A percentile compares a stretch with the other conserved stretches of the same genome.
phyloP scores from a whole-genome alignment of 2,329 filamentous ascomycete genomes.

The Phaeosphaeria sp. region DNA sequence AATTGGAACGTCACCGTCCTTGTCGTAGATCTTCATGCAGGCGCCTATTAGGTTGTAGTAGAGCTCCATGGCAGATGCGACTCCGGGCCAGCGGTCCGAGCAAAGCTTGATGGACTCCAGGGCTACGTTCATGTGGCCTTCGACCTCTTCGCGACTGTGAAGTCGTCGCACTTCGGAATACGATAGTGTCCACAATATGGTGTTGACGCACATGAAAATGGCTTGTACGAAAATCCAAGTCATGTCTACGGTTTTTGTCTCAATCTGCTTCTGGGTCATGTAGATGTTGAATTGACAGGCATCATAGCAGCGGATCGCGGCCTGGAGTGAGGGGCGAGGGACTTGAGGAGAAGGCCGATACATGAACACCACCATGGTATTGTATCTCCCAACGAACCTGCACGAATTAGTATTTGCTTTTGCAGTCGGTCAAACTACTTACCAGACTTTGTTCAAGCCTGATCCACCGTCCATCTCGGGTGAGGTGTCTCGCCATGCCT shows the following conservation, averaged over 20 bases:
- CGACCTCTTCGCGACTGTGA: slow-evolving; percentile 76
- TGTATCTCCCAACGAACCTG: slow-evolving; percentile 72
- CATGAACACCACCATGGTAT: slow-evolving; percentile 87
- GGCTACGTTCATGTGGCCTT: slow-evolving; percentile 74
- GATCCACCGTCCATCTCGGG: slow-evolving; percentile 73
- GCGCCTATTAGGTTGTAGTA: slow-evolving; percentile 86
- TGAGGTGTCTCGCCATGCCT: slow-evolving; percentile 77
- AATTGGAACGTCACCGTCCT: slow-evolving; percentile 59
- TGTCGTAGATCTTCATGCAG: slow-evolving; percentile 86
- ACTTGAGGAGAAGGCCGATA: slow-evolving; percentile 93
- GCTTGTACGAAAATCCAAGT: slow-evolving; percentile 93
- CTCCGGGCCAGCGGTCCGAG: slow-evolving; percentile 90
- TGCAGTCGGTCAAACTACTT: slow-evolving; percentile 41
- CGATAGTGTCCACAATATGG: slow-evolving; percentile 88
- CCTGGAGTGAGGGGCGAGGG: slow-evolving; percentile 79
- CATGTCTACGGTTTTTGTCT: slow-evolving; percentile 76
- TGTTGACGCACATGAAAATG: slow-evolving; percentile 91
- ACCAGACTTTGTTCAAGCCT: slow-evolving; percentile 83
- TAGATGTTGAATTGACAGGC: slow-evolving; percentile 82
- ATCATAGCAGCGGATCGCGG: slow-evolving; percentile 82
- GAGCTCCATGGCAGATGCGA: slow-evolving; percentile 80
- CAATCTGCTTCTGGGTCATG: slow-evolving; percentile 80
- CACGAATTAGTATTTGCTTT: not conserved
- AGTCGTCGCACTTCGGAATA: slow-evolving; percentile 80
- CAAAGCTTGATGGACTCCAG: slow-evolving; percentile 81